Conservation (phyloP, 306 rosid species). For the Pueraria montana region DNA sequence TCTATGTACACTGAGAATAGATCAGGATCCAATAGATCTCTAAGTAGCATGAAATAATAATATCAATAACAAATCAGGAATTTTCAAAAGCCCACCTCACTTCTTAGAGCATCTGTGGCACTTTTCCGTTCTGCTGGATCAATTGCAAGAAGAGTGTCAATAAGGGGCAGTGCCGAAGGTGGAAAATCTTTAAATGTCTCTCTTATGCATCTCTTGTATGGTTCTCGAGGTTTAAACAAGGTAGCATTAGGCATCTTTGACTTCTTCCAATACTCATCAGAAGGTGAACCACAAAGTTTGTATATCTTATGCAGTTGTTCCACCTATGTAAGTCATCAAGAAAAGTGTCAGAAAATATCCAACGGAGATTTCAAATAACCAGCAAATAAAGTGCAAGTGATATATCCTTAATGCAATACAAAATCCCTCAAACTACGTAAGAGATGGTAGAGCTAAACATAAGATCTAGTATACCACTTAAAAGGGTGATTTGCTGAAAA, state of each 20-base stretch:
- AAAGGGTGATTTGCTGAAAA: constrained; percentile 19
- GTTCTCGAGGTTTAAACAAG: constrained; percentile 87
- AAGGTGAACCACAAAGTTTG: constrained; percentile 93
- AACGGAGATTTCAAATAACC: constrained; percentile 23
- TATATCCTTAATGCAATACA: constrained; percentile 26
- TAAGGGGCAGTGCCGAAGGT: constrained; percentile 81
- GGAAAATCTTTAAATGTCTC: constrained; percentile 89
- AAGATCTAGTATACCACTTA: constrained; percentile 7
- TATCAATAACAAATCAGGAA: constrained; percentile 31
- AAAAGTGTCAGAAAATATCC: constrained; percentile 42
- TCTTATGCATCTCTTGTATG: constrained; percentile 80
- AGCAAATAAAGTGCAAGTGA: constrained; percentile 15
- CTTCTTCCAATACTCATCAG: constrained; percentile 92
- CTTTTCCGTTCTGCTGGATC: constrained; percentile 89
- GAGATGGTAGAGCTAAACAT: constrained; percentile 9
- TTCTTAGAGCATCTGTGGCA: constrained; percentile 79
- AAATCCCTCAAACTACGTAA: constrained; percentile 18
- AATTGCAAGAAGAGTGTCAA: constrained; percentile 89
- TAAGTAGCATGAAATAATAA: constrained; percentile 42
- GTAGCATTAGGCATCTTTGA: constrained; percentile 91
- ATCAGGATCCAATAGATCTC: constrained; percentile 12
- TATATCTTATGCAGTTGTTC: constrained; percentile 97
- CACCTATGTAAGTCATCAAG: constrained; percentile 63
- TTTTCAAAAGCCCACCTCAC: constrained; percentile 68
- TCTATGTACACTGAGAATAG: constrained; percentile 1